These are phyloP conservation scores for Coriolopsis trogii DNA, from an alignment of 1,284 basidiomycete genomes.

Conservation along the genomic window DNA sequence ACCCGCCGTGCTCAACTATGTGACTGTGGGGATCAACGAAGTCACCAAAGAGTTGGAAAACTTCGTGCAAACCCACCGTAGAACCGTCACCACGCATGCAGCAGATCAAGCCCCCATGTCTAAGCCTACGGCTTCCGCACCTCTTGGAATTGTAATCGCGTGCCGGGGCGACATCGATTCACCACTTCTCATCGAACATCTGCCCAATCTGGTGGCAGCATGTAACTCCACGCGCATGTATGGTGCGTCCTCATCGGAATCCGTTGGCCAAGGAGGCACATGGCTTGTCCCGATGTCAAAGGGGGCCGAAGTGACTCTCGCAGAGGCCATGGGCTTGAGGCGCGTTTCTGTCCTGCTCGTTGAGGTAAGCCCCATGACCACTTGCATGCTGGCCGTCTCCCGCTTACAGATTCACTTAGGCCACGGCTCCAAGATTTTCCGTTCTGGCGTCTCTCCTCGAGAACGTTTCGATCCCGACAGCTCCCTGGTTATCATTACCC, in stretches of 20 bases:
- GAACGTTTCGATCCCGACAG: conserved; percentile 53
- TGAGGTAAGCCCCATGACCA: conserved; percentile 39
- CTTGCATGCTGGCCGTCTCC: neutral
- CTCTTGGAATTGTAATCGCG: conserved; percentile 53
- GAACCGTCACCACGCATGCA: conserved; percentile 12
- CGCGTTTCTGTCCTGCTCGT: conserved; percentile 73
- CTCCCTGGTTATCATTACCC: conserved; percentile 60
- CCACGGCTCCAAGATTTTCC: conserved; percentile 41
- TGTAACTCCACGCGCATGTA: conserved; percentile 54
- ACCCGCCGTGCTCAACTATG: conserved; percentile 46
- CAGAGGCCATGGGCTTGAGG: conserved; percentile 66
- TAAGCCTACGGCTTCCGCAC: conserved; percentile 28
- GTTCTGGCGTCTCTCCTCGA: conserved; percentile 45
- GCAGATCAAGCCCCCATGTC: conserved; percentile 7
- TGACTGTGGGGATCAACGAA: conserved; percentile 76
- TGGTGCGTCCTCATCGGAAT: neutral
- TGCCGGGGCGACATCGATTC: conserved; percentile 77
- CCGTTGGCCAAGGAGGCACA: conserved; percentile 33
- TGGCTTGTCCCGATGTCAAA: conserved; percentile 74
- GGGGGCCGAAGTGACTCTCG: conserved; percentile 68
- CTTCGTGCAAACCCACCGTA: conserved; percentile 47
- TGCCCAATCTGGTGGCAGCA: conserved; percentile 73
- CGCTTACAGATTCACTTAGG: conserved; percentile 30
- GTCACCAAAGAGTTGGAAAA: conserved; percentile 77
- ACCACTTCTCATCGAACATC: conserved; percentile 67